phyloP scores from a whole-genome alignment of 1,284 basidiomycete genomes.

The Irpex rosettiformis region DNA sequence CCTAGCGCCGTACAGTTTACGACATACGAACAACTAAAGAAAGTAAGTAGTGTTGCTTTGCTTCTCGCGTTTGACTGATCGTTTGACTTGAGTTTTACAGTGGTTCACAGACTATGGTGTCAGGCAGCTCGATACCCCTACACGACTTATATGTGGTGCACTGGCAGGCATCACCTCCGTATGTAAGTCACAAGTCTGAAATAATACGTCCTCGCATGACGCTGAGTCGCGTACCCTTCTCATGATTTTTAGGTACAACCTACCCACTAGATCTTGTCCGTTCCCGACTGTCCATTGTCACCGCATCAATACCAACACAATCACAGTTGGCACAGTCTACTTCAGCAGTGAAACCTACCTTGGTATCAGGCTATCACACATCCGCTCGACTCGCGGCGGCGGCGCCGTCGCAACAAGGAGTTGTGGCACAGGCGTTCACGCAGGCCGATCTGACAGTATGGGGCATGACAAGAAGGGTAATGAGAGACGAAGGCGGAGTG shows the following conservation, averaged over 20 bases:
- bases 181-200: conserved; percentile 21
- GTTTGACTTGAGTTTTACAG: conserved; percentile 35
- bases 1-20: conserved; percentile 88
- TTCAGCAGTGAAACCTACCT: conserved; percentile 30
- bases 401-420: conserved; percentile 19
- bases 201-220: neutral
- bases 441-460: conserved; percentile 70
- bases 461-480: conserved; percentile 88
- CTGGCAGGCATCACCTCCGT: conserved; percentile 88
- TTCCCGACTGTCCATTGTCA: conserved; percentile 90
- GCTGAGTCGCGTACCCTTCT: neutral
- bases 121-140: conserved; percentile 78
- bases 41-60: conserved; percentile 38
- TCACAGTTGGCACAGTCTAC: conserved; percentile 20
- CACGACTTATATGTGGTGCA: conserved; percentile 80
- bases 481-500: conserved; percentile 88
- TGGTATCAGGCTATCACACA: conserved; percentile 54
- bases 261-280: conserved; percentile 93
- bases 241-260: conserved; percentile 62
- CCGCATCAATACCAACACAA: conserved; percentile 59
- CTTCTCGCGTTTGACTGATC: conserved; percentile 15
- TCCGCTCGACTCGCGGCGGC: conserved; percentile 27
- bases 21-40: conserved; percentile 87
- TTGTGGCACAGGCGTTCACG: conserved; percentile 35
- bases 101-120: conserved; percentile 67